phyloP scores from a whole-genome alignment of 2,329 filamentous ascomycete species.

The Aspergillus quadrilineatus region DNA sequence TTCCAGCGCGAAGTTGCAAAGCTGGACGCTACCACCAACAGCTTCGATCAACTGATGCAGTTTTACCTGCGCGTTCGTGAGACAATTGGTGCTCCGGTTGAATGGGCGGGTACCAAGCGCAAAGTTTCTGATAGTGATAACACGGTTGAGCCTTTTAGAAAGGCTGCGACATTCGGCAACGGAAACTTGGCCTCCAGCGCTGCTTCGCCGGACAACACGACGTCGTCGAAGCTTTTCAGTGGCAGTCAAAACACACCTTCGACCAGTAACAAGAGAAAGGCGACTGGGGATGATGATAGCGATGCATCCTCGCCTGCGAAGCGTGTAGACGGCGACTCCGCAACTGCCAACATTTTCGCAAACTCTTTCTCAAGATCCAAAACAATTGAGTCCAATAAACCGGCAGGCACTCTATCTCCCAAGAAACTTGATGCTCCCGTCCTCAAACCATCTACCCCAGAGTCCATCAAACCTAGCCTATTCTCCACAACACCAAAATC shows the following conservation, averaged over 20 bases:
- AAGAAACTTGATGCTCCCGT: conserved; percentile 7
- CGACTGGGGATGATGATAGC: conserved; percentile 19
- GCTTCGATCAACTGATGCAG: conserved; percentile 38
- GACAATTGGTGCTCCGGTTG: conserved; percentile 37
- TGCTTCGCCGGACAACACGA: conserved; percentile 9
- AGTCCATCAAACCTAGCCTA: conserved; percentile 16
- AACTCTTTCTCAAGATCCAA: conserved; percentile 29
- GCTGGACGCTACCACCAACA: conserved; percentile 32
- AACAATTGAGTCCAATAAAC: conserved; percentile 17
- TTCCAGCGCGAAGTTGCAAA: conserved; percentile 35
- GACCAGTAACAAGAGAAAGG: conserved; percentile 22
- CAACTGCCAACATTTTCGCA: conserved; percentile 33
- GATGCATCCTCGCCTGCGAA: conserved; percentile 17
- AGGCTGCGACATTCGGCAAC: conserved; percentile 22
- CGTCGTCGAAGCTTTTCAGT: conserved; percentile 22
- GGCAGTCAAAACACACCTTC: conserved; percentile 11
- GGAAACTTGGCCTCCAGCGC: conserved; percentile 4
- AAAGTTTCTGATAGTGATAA: conserved; percentile 25
- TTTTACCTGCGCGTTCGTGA: conserved; percentile 41
- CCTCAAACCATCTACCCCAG: conserved; percentile 21
- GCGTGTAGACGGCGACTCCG: conserved; percentile 25
- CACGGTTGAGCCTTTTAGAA: conserved; percentile 21
- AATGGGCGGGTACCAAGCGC: conserved; percentile 26
- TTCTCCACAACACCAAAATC: conserved; percentile 25
- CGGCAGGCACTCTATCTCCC: conserved; percentile 6